Percentiles rank a stretch among this genome's conserved stretches.
These are phyloP conservation scores for Chlorencoelia australis DNA, from an alignment of 2,329 filamentous ascomycete species.

Conservation along the genomic window DNA sequence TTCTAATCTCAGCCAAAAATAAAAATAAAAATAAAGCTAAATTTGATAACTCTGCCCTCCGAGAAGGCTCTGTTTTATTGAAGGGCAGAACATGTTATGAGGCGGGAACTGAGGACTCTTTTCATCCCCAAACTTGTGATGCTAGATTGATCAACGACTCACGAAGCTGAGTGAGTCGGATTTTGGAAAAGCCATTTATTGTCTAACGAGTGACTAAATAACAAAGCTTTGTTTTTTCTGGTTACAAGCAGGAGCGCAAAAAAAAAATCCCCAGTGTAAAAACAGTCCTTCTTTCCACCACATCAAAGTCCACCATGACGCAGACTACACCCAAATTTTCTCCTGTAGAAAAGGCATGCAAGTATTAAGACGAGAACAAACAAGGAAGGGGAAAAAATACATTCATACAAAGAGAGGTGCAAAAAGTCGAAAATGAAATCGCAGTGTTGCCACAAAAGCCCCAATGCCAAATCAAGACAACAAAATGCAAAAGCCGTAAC, in stretches of 20 bases:
- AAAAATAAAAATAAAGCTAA: too few relatives aligned
- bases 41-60: too few relatives aligned
- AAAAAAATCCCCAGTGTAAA: conserved; percentile 22
- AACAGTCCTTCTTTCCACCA: conserved; percentile 15
- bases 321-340: conserved; percentile 17
- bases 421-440: conserved; percentile 18
- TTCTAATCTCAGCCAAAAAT: too few relatives aligned
- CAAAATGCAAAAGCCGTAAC: conserved; percentile 44
- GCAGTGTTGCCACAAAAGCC: conserved; percentile 15
- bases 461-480: conserved; percentile 17
- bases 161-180: too few relatives aligned
- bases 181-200: too few relatives aligned
- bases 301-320: conserved; percentile 15
- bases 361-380: conserved; percentile 14
- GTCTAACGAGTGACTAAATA: conserved; percentile 27
- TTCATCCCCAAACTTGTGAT: too few relatives aligned
- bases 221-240: conserved; percentile 21
- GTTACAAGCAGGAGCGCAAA: conserved; percentile 17
- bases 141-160: too few relatives aligned
- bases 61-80: too few relatives aligned
- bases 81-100: too few relatives aligned
- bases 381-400: conserved; percentile 17
- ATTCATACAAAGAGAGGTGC: conserved; percentile 17
- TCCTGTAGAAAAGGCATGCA: conserved; percentile 11
- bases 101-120: too few relatives aligned